A percentile compares a stretch with the other conserved stretches of the same genome.
phyloP scores from a whole-genome alignment of 495 filamentous ascomycete genomes.

The Penicillium taxi region DNA sequence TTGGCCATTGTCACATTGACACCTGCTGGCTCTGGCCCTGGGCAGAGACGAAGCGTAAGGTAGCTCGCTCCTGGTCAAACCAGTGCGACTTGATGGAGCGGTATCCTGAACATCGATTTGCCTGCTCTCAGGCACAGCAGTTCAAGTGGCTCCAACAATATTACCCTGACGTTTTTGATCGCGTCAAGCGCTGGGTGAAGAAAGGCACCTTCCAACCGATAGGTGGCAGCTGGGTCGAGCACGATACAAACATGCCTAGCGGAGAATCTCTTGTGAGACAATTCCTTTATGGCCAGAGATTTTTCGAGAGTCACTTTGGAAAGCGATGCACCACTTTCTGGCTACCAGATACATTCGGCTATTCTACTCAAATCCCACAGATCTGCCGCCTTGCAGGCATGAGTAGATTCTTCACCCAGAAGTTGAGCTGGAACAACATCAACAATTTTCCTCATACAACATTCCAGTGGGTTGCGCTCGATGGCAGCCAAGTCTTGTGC shows the following conservation, averaged over 20 bases:
- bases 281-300: constrained; percentile 88
- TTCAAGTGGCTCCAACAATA: constrained; percentile 93
- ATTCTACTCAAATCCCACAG: constrained; percentile 90
- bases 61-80: constrained; percentile 91
- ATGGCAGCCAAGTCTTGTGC: constrained; percentile 92
- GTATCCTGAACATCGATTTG: constrained; percentile 90
- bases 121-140: constrained; percentile 88
- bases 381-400: constrained; percentile 87
- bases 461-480: constrained; percentile 93
- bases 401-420: constrained; percentile 94
- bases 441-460: constrained; percentile 98
- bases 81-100: constrained; percentile 91
- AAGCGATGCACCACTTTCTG: constrained; percentile 86
- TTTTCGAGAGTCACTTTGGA: constrained; percentile 90
- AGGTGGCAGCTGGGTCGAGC: constrained; percentile 97
- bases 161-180: constrained; percentile 80
- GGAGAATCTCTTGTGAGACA: constrained; percentile 94
- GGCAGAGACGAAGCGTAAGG: constrained; percentile 97
- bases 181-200: constrained; percentile 84
- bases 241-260: constrained; percentile 94
- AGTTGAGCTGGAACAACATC: constrained; percentile 95
- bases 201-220: constrained; percentile 89
- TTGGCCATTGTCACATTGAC: constrained; percentile 96
- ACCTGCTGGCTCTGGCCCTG: constrained; percentile 98
- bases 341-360: constrained; percentile 97